Evolutionary conservation across 768 basidiomycete genomes (phyloP).

Genomic region (Trametes cingulata): DNA sequence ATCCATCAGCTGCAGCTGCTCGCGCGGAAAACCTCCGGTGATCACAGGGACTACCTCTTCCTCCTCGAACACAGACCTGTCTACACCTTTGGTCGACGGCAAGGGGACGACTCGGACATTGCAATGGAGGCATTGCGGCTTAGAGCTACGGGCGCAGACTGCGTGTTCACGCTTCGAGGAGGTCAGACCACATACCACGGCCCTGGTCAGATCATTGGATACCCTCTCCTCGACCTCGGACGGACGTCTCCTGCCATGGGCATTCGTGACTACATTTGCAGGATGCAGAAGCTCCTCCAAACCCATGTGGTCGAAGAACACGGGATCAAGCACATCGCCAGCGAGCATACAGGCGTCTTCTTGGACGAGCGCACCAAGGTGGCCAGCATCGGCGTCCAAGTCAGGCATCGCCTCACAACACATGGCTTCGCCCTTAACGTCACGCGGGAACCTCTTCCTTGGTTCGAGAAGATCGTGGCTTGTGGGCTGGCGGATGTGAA

Average conservation of each 20-base stretch:
- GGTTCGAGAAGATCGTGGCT: constrained; percentile 89
- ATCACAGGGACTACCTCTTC: constrained; percentile 63
- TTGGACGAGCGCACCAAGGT: constrained; percentile 79
- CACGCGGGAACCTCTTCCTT: constrained; percentile 72
- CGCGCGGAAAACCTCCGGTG: constrained; percentile 43
- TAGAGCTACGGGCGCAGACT: constrained; percentile 82
- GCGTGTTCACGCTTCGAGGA: constrained; percentile 77
- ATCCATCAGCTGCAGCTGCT: constrained; percentile 67
- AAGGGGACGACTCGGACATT: constrained; percentile 51
- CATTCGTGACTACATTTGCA: constrained; percentile 82
- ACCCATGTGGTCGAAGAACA: constrained; percentile 60
- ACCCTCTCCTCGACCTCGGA: constrained; percentile 89
- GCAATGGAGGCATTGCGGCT: constrained; percentile 63
- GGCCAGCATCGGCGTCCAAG: constrained; percentile 95
- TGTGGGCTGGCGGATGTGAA: constrained; percentile 87
- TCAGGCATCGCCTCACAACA: constrained; percentile 89
- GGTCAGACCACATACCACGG: constrained; percentile 98
- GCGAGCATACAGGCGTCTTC: constrained; percentile 91
- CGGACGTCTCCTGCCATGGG: constrained; percentile 70
- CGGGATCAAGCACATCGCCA: constrained; percentile 54
- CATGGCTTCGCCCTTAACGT: constrained; percentile 96
- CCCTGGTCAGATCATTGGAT: constrained; percentile 95
- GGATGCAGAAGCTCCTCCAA: constrained; percentile 72
- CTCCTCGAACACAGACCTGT: constrained; percentile 91
- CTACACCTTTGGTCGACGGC: constrained; percentile 92